phyloP scores from a whole-genome alignment of 2,329 filamentous ascomycete species.

The Fusarium begoniae region DNA sequence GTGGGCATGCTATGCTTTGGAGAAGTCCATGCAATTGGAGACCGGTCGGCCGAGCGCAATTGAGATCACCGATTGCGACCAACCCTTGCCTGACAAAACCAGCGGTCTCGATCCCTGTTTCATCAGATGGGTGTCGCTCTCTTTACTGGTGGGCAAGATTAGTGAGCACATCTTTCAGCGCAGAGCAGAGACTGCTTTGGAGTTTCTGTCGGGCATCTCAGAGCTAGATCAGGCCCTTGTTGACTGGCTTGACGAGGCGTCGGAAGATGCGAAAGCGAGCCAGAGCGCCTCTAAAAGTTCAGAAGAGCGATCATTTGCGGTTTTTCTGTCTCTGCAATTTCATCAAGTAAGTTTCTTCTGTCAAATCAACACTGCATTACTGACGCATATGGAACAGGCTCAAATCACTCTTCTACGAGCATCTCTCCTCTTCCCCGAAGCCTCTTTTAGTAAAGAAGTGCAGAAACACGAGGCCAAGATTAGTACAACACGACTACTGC shows the following conservation, averaged over 20 bases:
- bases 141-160: slow-evolving; percentile 28
- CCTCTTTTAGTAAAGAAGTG: slow-evolving; percentile 23
- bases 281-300: slow-evolving; percentile 1
- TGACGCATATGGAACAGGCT: not conserved
- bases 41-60: slow-evolving; percentile 33
- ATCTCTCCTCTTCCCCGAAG: slow-evolving; percentile 32
- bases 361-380: rapidly evolving
- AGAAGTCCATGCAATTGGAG: slow-evolving; percentile 36
- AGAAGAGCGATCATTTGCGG: slow-evolving; percentile 14
- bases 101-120: slow-evolving; percentile 13
- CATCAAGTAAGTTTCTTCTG: slow-evolving; percentile 8
- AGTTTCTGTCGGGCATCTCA: slow-evolving; percentile 22
- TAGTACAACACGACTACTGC: slow-evolving; percentile 17
- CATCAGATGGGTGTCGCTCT: slow-evolving; percentile 28
- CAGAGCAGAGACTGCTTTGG: slow-evolving; percentile 19
- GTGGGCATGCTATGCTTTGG: slow-evolving; percentile 35
- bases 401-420: slow-evolving; percentile 33
- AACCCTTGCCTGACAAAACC: slow-evolving; percentile 11
- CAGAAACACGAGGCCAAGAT: slow-evolving; percentile 28
- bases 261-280: slow-evolving; percentile 13
- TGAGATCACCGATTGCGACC: slow-evolving; percentile 31
- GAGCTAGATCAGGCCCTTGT: slow-evolving; percentile 28
- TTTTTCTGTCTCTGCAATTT: slow-evolving; percentile 32
- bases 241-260: slow-evolving; percentile 23
- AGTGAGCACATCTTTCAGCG: slow-evolving; percentile 32